Percentiles rank a stretch among this genome's conserved stretches.
Evolutionary conservation across 169 alveolate genomes (phyloP).

Genomic region (Eimeria maxima): DNA sequence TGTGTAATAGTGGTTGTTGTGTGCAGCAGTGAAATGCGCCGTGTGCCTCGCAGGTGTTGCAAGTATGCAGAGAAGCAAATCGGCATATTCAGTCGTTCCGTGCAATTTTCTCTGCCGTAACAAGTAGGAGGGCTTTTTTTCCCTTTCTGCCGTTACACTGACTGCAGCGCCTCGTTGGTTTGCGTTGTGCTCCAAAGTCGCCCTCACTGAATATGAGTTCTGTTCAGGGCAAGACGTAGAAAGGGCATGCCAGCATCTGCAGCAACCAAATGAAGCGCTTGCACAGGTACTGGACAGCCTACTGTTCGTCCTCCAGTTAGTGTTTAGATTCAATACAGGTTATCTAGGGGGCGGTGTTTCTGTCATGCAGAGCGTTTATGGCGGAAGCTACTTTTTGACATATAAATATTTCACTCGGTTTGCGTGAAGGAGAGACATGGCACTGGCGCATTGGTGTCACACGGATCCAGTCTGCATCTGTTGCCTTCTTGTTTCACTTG

Average conservation of each 20-base stretch:
- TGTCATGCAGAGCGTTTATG: neutral
- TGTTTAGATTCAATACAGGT: neutral
- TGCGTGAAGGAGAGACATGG: neutral
- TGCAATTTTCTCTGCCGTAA: conserved; percentile 97
- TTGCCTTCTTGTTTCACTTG: neutral
- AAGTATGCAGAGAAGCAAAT: conserved; percentile 87
- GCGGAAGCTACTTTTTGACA: neutral
- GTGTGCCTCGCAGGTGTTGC: conserved; percentile 89
- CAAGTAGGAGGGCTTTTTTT: conserved; percentile 83
- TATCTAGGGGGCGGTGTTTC: neutral
- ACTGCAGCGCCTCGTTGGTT: neutral
- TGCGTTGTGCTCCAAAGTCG: neutral
- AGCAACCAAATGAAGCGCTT: conserved; percentile 92
- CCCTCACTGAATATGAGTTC: conserved; percentile 1
- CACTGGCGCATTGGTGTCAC: neutral
- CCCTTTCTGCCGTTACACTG: neutral
- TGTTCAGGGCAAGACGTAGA: conserved; percentile 89
- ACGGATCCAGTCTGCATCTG: neutral
- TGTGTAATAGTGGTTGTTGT: neutral
- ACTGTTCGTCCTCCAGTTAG: neutral
- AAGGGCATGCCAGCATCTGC: conserved; percentile 91
- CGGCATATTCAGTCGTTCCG: conserved; percentile 89
- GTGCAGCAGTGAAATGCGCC: neutral
- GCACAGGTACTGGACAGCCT: conserved; percentile 85
- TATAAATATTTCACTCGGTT: neutral